These are phyloP conservation scores for Elaphomyces granulatus DNA, from an alignment of 495 filamentous ascomycete genomes.

Conservation along the genomic window DNA sequence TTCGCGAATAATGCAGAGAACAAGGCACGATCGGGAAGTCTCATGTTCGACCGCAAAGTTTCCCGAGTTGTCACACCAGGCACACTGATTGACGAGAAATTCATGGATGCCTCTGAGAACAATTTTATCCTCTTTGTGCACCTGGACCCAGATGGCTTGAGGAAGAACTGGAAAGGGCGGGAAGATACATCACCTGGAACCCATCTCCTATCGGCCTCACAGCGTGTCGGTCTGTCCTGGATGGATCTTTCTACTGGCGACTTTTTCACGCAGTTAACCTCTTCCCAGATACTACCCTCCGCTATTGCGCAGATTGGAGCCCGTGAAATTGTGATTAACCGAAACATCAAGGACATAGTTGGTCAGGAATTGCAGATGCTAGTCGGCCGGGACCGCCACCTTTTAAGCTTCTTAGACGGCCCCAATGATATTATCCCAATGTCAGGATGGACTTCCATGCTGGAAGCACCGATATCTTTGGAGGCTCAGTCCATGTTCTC, in stretches of 20 bases:
- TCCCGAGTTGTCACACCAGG: slow-evolving; percentile 83
- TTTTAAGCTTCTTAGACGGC: slow-evolving; percentile 30
- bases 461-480: slow-evolving; percentile 47
- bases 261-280: slow-evolving; percentile 77
- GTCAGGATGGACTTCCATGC: slow-evolving; percentile 56
- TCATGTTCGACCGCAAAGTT: slow-evolving; percentile 72
- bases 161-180: background rate
- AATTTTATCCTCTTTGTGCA: slow-evolving; percentile 80
- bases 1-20: slow-evolving; percentile 53
- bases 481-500: slow-evolving; percentile 29
- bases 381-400: slow-evolving; percentile 29
- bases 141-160: slow-evolving; percentile 18
- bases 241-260: slow-evolving; percentile 87
- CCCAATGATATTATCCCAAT: slow-evolving; percentile 27
- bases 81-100: slow-evolving; percentile 93
- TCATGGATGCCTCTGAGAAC: slow-evolving; percentile 82
- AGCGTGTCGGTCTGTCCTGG: slow-evolving; percentile 72
- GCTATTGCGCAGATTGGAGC: slow-evolving; percentile 70
- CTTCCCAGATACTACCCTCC: slow-evolving; percentile 54
- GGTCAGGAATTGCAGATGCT: slow-evolving; percentile 29
- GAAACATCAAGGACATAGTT: slow-evolving; percentile 36
- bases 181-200: slow-evolving; percentile 13
- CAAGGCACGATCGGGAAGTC: slow-evolving; percentile 54
- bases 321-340: slow-evolving; percentile 69
- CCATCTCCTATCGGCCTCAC: slow-evolving; percentile 25